A percentile compares a stretch with the other conserved stretches of the same genome.
phyloP scores from a whole-genome alignment of 1,284 basidiomycete species.

The Ganoderma resinaceum region DNA sequence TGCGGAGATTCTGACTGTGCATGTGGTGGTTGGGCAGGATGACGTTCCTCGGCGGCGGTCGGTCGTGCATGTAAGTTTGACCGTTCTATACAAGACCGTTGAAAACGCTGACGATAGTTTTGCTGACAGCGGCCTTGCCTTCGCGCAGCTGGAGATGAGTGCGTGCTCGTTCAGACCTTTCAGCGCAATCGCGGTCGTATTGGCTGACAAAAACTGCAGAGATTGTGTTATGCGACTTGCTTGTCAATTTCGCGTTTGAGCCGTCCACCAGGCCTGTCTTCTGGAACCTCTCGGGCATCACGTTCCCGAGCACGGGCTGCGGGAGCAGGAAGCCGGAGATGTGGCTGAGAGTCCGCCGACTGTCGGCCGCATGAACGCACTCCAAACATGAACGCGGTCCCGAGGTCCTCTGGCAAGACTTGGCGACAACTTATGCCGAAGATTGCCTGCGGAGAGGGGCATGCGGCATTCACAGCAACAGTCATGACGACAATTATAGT shows the following conservation, averaged over 20 bases:
- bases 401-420: not conserved
- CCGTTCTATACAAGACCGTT: not conserved
- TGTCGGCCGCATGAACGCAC: not conserved
- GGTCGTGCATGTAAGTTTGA: slow-evolving; percentile 42
- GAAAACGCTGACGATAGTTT: not conserved
- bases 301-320: slow-evolving; percentile 30
- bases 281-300: slow-evolving; percentile 26
- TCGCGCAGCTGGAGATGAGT: slow-evolving; percentile 45
- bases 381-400: not conserved
- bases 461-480: not conserved
- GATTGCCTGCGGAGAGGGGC: not conserved
- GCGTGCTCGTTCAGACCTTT: slow-evolving; percentile 12
- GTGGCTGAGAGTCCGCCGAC: slow-evolving; percentile 23
- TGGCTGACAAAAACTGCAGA: slow-evolving; percentile 3
- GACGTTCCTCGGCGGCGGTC: slow-evolving; percentile 43
- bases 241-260: slow-evolving; percentile 24
- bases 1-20: not conserved
- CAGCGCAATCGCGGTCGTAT: no score
- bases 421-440: not conserved
- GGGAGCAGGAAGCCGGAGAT: slow-evolving; percentile 31
- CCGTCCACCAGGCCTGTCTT: slow-evolving; percentile 20
- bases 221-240: slow-evolving; percentile 23
- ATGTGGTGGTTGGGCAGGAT: slow-evolving; percentile 31
- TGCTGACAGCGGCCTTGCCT: slow-evolving; percentile 39
- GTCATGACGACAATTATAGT: no score